These are phyloP conservation scores for Zoysia matrella DNA, from an alignment of 202 grass and related monocot genomes.

Conservation along the genomic window DNA sequence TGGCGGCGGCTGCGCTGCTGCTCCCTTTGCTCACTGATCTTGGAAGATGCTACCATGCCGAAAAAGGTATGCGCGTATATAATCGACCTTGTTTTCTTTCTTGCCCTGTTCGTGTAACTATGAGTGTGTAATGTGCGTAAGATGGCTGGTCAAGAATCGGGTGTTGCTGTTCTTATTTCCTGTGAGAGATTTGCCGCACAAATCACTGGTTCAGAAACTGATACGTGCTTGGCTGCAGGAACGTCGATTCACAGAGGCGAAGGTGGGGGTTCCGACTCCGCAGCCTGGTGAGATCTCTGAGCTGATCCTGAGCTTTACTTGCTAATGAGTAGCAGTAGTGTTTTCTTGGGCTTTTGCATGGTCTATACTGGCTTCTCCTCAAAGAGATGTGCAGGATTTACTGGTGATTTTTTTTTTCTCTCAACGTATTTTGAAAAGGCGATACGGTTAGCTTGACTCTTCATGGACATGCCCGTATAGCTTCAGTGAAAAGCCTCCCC, in stretches of 20 bases:
- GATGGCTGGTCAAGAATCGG: neutral
- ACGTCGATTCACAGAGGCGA: constrained; percentile 7
- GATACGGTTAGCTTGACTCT: neutral
- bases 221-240: constrained; percentile 23
- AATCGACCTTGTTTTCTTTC: neutral
- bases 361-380: neutral
- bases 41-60: constrained; percentile 5
- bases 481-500: neutral
- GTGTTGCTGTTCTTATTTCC: no score
- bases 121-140: neutral
- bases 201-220: neutral
- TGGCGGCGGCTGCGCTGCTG: neutral
- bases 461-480: neutral
- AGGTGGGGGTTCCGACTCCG: neutral
- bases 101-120: neutral
- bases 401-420: neutral
- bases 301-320: no score
- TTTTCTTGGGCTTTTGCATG: neutral
- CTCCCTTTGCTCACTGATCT: neutral
- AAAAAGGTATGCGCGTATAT: constrained; percentile 20
- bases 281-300: constrained; percentile 36
- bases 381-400: neutral
- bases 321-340: neutral
- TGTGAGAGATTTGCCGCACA: no score
- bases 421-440: neutral